phyloP scores from a whole-genome alignment of 208 protist genomes.

The Acanthamoeba rhysodes region DNA sequence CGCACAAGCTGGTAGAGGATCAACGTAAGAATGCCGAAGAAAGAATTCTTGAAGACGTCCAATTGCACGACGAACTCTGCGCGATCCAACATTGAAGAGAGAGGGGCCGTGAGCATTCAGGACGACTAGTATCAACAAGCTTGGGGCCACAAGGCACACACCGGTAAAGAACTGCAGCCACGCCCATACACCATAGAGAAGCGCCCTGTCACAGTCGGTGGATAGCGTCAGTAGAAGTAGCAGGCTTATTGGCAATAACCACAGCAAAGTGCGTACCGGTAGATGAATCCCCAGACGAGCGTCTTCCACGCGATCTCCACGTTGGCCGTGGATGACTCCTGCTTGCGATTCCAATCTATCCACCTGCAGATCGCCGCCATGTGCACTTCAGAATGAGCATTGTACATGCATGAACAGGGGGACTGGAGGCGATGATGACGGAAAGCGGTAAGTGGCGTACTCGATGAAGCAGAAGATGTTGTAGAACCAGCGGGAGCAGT shows the following conservation, averaged over 20 bases:
- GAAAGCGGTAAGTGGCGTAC: background rate
- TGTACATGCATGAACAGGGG: background rate
- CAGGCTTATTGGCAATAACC: background rate
- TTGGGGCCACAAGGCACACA: background rate
- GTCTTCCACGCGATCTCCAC: constrained; percentile 55
- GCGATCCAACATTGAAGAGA: background rate
- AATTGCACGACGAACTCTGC: constrained; percentile 30
- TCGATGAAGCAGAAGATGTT: constrained; percentile 61
- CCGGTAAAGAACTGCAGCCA: constrained; percentile 64
- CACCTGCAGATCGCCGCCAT: background rate
- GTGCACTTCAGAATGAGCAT: background rate
- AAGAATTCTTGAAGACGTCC: constrained; percentile 35
- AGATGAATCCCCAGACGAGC: constrained; percentile 28
- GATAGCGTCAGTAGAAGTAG: too few species aligned
- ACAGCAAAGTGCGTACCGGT: background rate
- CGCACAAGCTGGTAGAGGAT: background rate
- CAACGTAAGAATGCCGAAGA: background rate
- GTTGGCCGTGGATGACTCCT: constrained; percentile 22
- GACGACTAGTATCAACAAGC: background rate
- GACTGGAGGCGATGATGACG: background rate
- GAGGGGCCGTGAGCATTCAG: background rate
- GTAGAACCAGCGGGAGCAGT: constrained; percentile 72
- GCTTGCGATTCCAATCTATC: constrained; percentile 58
- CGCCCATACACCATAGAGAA: constrained; percentile 28
- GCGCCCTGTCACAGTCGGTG: background rate